Conservation (phyloP, 202 grass and related monocot genomes). For the Zizania palustris region DNA sequence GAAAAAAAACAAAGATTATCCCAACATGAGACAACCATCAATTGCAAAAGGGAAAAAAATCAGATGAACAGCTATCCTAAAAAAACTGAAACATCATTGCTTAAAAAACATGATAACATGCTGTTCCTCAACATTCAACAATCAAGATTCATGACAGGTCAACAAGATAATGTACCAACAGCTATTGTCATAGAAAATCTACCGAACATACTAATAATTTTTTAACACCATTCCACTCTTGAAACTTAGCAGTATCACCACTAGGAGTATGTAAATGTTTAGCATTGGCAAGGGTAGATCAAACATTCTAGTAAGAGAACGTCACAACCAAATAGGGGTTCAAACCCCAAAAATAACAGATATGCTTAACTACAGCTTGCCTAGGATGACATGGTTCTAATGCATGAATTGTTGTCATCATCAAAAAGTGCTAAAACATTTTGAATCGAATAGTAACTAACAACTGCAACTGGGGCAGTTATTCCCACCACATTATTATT, state of each 20-base stretch:
- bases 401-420: background rate
- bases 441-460: background rate
- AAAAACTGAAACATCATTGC: background rate
- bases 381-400: background rate
- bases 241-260: background rate
- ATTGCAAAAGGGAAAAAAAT: background rate
- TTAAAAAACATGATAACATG: background rate
- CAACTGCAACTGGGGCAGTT: background rate
- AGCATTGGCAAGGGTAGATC: background rate
- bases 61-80: background rate
- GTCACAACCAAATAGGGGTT: background rate
- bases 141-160: background rate
- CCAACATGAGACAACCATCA: background rate
- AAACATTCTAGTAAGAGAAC: background rate
- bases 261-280: background rate
- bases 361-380: background rate
- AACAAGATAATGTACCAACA: background rate
- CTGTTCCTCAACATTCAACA: background rate
- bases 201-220: too few relatives aligned
- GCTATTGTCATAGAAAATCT: background rate
- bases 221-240: background rate
- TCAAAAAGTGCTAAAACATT: background rate
- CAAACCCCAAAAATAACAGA: background rate
- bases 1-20: background rate
- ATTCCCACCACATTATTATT: background rate